These are phyloP conservation scores for Benincasa hispida DNA, from an alignment of 306 rosid genomes.

Conservation along the genomic window DNA sequence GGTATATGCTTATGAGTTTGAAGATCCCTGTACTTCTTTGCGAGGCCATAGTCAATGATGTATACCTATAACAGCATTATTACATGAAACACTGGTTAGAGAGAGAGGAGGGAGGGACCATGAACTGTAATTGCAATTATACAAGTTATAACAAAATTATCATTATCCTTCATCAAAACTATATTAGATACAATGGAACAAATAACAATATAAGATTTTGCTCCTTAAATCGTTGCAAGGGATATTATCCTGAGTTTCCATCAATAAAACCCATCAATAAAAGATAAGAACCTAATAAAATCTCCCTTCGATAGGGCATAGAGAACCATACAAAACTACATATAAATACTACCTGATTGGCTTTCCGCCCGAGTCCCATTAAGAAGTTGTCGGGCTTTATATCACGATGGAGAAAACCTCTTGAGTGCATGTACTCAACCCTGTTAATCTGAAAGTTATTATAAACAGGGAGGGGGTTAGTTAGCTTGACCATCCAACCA, in stretches of 20 bases:
- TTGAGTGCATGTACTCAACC: conserved; percentile 98
- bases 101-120: too few relatives aligned
- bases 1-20: conserved; percentile 97
- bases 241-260: not conserved
- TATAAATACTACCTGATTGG: conserved; percentile 63
- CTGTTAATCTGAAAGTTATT: conserved; percentile 67
- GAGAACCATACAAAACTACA: not conserved
- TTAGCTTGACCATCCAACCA: conserved; percentile 7
- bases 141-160: not conserved
- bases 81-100: not conserved
- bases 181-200: not conserved
- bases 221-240: not conserved
- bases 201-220: not conserved
- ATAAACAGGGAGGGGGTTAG: conserved; percentile 2
- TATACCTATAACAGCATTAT: conserved; percentile 56
- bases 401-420: conserved; percentile 99
- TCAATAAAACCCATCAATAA: not conserved
- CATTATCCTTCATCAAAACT: not conserved
- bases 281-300: not conserved
- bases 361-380: conserved; percentile 97
- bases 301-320: not conserved
- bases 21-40: conserved; percentile 90
- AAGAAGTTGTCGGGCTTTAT: conserved; percentile 97
- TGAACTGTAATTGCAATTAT: not conserved
- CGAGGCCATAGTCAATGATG: conserved; percentile 90